Evolutionary conservation across 2,329 filamentous ascomycete species (phyloP).

Genomic region (Rhinocladiella similis): DNA sequence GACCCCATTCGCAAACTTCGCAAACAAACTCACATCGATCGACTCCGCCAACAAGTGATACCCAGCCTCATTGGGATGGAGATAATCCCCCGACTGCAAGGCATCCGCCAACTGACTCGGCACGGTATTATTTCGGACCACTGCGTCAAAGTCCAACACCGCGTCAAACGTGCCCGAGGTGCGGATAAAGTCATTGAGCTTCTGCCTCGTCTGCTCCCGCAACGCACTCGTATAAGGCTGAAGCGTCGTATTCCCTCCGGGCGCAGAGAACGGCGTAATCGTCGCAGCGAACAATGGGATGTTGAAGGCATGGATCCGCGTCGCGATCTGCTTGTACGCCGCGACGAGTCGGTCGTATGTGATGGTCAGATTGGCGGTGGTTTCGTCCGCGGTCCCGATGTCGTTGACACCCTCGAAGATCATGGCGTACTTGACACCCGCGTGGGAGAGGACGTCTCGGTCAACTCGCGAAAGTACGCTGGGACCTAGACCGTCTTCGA

Average conservation of each 20-base stretch:
- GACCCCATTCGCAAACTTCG: conserved; percentile 18
- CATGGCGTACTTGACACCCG: conserved; percentile 61
- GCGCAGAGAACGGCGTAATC: conserved; percentile 62
- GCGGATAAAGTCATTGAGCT: conserved; percentile 63
- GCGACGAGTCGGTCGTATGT: conserved; percentile 55
- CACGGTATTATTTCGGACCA: conserved; percentile 54
- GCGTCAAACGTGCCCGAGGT: conserved; percentile 58
- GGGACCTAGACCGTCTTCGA: conserved; percentile 63
- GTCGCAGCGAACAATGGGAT: conserved; percentile 64
- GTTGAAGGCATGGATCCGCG: conserved; percentile 54
- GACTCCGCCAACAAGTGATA: conserved; percentile 61
- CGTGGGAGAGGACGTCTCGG: conserved; percentile 62
- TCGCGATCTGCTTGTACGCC: conserved; percentile 61
- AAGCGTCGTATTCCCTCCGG: conserved; percentile 30
- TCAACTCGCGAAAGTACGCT: conserved; percentile 61
- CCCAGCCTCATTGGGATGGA: conserved; percentile 62
- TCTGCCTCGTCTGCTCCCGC: conserved; percentile 57
- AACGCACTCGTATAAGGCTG: conserved; percentile 57
- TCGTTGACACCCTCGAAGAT: conserved; percentile 71
- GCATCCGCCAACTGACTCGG: conserved; percentile 50
- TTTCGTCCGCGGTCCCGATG: conserved; percentile 56
- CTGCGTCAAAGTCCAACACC: conserved; percentile 62
- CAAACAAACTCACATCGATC: conserved; percentile 60
- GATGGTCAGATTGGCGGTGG: conserved; percentile 44
- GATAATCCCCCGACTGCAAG: conserved; percentile 64